Evolutionary conservation across 202 grass and related monocot genomes (phyloP).

Genomic region (Zoysia matrella): DNA sequence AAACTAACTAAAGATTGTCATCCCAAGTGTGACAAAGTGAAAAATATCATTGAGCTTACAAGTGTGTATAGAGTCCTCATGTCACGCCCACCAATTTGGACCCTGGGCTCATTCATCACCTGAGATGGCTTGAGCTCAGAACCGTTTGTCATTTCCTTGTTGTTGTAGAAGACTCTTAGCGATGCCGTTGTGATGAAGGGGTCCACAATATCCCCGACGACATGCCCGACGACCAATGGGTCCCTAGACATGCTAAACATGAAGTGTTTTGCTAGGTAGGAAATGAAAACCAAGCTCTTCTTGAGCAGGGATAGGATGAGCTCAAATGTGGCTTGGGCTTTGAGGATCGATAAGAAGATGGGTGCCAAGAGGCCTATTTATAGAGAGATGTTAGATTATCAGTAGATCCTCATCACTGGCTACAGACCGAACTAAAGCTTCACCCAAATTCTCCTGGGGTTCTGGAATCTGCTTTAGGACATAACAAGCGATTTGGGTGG

Average conservation of each 20-base stretch:
- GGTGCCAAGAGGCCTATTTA: slow-evolving; percentile 58
- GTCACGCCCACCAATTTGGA: slow-evolving; percentile 58
- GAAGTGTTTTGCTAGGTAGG: slow-evolving; percentile 10
- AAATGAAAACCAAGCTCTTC: slow-evolving; percentile 33
- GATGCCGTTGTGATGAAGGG: slow-evolving; percentile 44
- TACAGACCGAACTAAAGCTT: slow-evolving; percentile 29
- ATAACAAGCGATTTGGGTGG: slow-evolving; percentile 48
- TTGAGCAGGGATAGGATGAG: slow-evolving; percentile 28
- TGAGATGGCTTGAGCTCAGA: slow-evolving; percentile 93
- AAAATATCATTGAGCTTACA: slow-evolving; percentile 51
- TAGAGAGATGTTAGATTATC: slow-evolving; percentile 58
- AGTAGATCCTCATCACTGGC: slow-evolving; percentile 22
- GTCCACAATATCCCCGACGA: slow-evolving; percentile 53
- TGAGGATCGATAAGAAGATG: slow-evolving; percentile 43
- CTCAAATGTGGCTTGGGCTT: slow-evolving; percentile 41
- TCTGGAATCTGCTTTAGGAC: slow-evolving; percentile 31
- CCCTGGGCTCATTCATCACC: slow-evolving; percentile 64
- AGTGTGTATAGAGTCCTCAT: slow-evolving; percentile 52
- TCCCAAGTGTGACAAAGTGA: background rate
- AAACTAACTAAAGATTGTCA: background rate
- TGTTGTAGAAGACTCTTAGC: slow-evolving; percentile 76
- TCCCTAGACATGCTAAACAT: slow-evolving; percentile 79
- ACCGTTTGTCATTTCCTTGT: slow-evolving; percentile 80
- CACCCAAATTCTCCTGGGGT: slow-evolving; percentile 19
- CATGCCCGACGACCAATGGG: slow-evolving; percentile 76